Percentiles rank a stretch among this genome's conserved stretches.
Evolutionary conservation across 202 grass and related monocot genomes (phyloP).

Genomic region (Panicum hallii): DNA sequence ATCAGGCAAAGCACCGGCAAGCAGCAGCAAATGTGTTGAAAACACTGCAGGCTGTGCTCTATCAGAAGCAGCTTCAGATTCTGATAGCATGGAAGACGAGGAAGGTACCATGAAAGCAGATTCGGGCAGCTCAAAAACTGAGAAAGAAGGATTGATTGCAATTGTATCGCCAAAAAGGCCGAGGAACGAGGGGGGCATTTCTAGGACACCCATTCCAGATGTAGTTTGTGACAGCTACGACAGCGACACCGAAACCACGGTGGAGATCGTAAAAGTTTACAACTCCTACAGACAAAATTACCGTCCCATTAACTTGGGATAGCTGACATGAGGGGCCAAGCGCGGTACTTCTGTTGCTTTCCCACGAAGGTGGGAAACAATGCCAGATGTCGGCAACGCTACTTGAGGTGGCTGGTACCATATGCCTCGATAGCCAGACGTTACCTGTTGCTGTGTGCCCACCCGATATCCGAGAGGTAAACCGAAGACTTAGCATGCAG

Average conservation of each 20-base stretch:
- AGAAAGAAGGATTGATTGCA: constrained; percentile 15
- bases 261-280: neutral
- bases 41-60: constrained; percentile 14
- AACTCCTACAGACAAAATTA: neutral
- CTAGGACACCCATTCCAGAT: neutral
- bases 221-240: constrained; percentile 41
- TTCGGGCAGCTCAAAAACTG: constrained; percentile 22
- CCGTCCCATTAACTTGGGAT: neutral
- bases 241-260: constrained; percentile 16
- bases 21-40: constrained; percentile 15
- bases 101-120: neutral
- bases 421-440: neutral
- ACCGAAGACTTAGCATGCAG: neutral
- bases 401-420: constrained; percentile 14
- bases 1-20: constrained; percentile 23
- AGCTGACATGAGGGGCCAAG: constrained; percentile 20
- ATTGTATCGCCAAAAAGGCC: constrained; percentile 11
- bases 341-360: neutral
- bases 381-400: neutral
- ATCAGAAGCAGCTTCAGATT: constrained; percentile 38
- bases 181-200: neutral
- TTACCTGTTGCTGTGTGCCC: neutral
- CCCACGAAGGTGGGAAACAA: neutral
- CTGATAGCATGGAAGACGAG: constrained; percentile 14
- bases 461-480: neutral